Base-by-base conservation (phyloP, 305 asterid genomes). In the Ilex paraguariensis region DNA sequence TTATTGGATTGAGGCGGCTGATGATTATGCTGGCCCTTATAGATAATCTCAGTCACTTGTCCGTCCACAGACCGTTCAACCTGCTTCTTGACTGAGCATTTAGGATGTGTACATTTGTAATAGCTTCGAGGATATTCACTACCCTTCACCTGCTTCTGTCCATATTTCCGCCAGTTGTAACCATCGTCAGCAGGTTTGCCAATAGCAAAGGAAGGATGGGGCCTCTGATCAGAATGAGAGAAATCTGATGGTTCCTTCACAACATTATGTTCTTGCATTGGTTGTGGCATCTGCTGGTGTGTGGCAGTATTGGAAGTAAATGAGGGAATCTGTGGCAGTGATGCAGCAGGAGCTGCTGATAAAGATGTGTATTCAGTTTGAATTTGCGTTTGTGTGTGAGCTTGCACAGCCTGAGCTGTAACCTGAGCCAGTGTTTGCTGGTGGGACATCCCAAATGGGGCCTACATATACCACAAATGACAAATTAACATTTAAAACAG, bases 121-220 rank as follows among this genome's bases (percentile, higher is more conserved):
- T 91, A 91, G 80, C 98, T 88, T 57, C 98, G 78, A 32, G 98
- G 96, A 75, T 72, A 88, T 66, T 88, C 94, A 49, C 96, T 80
- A 40, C 98, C 98, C 82, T 88, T 88, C 68, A 91, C 98, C 62
- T 86, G 96, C 81, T 91, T 91, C 82, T 91, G 98, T 63, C 96
- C 98, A 65, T 91, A 91, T 66, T 91, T 87, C 21, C 95, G 81
- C 95, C 97, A 90, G 50, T 87, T 87, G 83, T 82, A 90, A 28
- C 95, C 95, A 60, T 88, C 96, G 51, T 84, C 90, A 48, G 82
- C 76, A 57, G 87, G 95, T 66, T 84, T 91, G 77, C 86, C 93
- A 33, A 84, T 84, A 10, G 68, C 60, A n/a, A 79, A 44, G 79
- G 72, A 65, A 51, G 79, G 81, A 64, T 81, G 95, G 30, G 75